Evolutionary conservation across 164 flowering plant genomes (phyloP).

Genomic region (Pachysandra terminalis): DNA sequence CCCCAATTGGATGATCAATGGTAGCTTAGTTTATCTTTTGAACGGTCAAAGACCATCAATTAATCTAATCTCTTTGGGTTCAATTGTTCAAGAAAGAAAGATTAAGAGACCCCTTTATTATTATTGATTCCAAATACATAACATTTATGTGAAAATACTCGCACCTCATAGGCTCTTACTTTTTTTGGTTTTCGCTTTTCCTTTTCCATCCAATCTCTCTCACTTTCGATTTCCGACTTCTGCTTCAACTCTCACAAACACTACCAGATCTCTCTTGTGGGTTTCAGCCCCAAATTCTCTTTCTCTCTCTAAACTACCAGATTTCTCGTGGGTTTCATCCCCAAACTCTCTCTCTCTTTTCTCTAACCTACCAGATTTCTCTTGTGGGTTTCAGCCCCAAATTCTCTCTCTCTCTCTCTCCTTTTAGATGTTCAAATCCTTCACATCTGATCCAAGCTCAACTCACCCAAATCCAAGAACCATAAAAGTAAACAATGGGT

Average conservation of each 20-base stretch:
- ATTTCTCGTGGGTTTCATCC: not conserved
- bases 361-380: not conserved
- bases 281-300: not conserved
- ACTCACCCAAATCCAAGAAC: not conserved
- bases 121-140: not conserved
- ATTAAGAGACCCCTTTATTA: too few species aligned
- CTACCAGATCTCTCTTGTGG: too few species aligned
- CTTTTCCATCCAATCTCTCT: not conserved
- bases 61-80: not conserved
- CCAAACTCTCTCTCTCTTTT: not conserved
- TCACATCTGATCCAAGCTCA: not conserved
- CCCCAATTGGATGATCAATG: not conserved
- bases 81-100: not conserved
- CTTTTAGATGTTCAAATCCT: not conserved
- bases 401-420: not conserved
- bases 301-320: too few species aligned
- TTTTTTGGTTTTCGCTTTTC: too few species aligned
- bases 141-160: not conserved
- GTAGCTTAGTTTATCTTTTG: too few species aligned
- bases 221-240: not conserved
- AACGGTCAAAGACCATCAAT: not conserved
- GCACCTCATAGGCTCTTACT: not conserved
- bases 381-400: too few species aligned
- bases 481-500: constrained; percentile 47
- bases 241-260: not conserved